Evolutionary conservation across 1,284 basidiomycete genomes (phyloP).

Genomic region (Ganoderma lingzhi): DNA sequence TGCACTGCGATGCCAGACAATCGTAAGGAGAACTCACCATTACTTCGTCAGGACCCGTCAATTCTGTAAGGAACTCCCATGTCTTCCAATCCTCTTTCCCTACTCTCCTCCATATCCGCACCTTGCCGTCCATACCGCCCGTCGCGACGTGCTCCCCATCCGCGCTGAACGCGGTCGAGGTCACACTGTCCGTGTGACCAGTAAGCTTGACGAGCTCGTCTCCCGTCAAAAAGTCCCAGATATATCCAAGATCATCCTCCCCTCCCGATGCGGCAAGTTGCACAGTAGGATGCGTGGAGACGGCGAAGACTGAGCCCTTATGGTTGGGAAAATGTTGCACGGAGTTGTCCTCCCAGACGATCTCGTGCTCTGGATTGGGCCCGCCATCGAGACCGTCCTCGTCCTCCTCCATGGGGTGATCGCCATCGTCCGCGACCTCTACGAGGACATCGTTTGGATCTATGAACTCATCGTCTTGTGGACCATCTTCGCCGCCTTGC

Average conservation of each 20-base stretch:
- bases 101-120: conserved; percentile 90
- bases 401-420: conserved; percentile 80
- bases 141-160: conserved; percentile 95
- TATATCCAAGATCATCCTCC: conserved; percentile 94
- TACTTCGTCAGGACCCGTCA: conserved; percentile 96
- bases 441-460: conserved; percentile 66
- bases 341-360: conserved; percentile 66
- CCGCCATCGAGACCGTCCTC: conserved; percentile 60
- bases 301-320: conserved; percentile 83
- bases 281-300: conserved; percentile 87
- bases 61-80: conserved; percentile 94
- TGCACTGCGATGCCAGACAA: not conserved
- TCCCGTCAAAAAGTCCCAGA: conserved; percentile 91
- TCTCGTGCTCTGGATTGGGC: conserved; percentile 45
- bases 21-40: conserved; percentile 65
- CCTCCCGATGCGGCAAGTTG: conserved; percentile 92
- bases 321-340: conserved; percentile 73
- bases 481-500: conserved; percentile 36
- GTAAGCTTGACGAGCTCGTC: conserved; percentile 85
- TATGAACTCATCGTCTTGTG: conserved; percentile 59
- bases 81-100: conserved; percentile 74
- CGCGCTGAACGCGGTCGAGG: conserved; percentile 79
- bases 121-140: conserved; percentile 96
- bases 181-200: conserved; percentile 94
- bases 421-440: conserved; percentile 74